Base-by-base conservation (phyloP, 2,329 filamentous ascomycete species). In the Colletotrichum cereale region DNA sequence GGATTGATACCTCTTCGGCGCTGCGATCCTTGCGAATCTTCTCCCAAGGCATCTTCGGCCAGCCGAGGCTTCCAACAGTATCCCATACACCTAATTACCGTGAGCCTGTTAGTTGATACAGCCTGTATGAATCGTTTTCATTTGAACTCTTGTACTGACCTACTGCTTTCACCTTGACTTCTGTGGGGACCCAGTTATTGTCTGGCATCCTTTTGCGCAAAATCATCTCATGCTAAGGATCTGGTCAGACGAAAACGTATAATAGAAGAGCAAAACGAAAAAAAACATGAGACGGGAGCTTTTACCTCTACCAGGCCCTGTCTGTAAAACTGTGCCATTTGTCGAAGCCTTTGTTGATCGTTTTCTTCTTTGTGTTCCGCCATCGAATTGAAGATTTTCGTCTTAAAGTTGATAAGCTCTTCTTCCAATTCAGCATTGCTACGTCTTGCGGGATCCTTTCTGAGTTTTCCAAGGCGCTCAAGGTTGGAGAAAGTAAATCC, bases 21-120 rank as follows among this genome's bases (percentile, higher is more conserved):
- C 62, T 71, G 11, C 72, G 62, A 24, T 66, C 62, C 6, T 12
- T 62, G 29, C 48, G 58, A 26, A 68, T 21, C 44, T 57, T 65
- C 3, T 67, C 69, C 66, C 63, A 74, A 0, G 73, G 73, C 63
- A 71, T 72, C 42, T 71, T 72, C 0, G 74, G 74, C 38, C 64
- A 69, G 5, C 84, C 85, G 1, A 86, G 76, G 24, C 81, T 80
- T 55, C 85, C 85, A 24, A 87, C 85, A 0, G 85, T 87, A 71
- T 87, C 85, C 81, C 81, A 87, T 2, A 90, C 88, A 11, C 84
- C 84, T 79, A 61, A 5, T 24, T 8, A 18, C 0, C 8, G 5
- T 10, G 8, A 12, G 2, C 1, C 12, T 5, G 12, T 47, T 21
- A 44, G 26, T 14, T 8, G 5, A 5, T 3, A 24, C 8, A 3